Evolutionary conservation across 305 asterid genomes (phyloP), one percentile per base, ranked within the genome.

Genomic region (Stenogyne calaminthoides): DNA sequence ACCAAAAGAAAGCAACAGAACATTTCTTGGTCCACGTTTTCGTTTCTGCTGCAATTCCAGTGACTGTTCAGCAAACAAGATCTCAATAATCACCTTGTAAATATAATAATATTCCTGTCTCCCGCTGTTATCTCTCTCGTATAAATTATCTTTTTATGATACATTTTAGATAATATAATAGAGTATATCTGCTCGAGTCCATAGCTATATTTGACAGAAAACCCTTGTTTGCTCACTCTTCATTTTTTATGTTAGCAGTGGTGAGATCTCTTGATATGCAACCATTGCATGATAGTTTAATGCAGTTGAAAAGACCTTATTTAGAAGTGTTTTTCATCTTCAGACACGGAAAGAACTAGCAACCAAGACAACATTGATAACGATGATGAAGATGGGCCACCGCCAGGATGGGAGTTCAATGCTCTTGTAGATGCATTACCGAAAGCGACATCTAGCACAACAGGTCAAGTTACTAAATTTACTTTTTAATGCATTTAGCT

Each of bases 341-440:
- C 85, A 84, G 96, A 87, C 82, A 77, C 39, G 64, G 85, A 61
- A 67, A 83, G 67, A 77, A 78, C 66, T 74, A 77, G 76, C 82
- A 76, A 81, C 68, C 82, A 81, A 70, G 85, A 80, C 3, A 72
- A 69, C 40, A 40, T 29, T 12, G 77, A 73, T 37, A 74, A 68
- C 1, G 88, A 86, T 18, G 95, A 82, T 1, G 85, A 86, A 25
- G 93, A 84, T 73, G 91, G 96, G 37, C 97, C 95, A 0, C 96
- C 98, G 55, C 92, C 93, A 9, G 96, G 93, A 63, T 85, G 91
- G 97, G 83, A 82, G 62, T 58, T 83, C 47, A 44, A 66, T 75
- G 58, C 73, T 52, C 85, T 81, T 66, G 82, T 59, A 65, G 72
- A 80, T 70, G 82, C 83, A 49, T 68, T 80, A 66, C 84, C 88